Conservation (phyloP, 768 basidiomycete genomes). For the Lactarius hengduanensis region DNA sequence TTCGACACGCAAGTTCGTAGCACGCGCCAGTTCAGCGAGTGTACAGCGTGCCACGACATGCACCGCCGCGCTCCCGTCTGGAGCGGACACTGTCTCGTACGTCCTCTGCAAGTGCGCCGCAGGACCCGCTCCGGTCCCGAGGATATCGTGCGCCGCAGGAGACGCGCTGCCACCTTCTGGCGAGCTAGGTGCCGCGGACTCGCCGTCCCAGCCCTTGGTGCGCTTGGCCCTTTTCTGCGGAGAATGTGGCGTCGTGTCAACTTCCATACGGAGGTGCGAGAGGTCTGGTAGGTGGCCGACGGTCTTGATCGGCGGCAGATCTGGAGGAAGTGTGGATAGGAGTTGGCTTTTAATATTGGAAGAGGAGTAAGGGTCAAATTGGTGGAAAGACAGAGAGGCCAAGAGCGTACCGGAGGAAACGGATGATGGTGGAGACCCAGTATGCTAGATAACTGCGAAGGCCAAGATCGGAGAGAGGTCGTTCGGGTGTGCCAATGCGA, state of each 20-base stretch:
- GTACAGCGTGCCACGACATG: conserved; percentile 69
- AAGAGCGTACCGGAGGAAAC: conserved; percentile 69
- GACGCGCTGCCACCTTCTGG: conserved; percentile 21
- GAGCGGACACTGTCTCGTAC: conserved; percentile 55
- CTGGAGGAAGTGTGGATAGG: conserved; percentile 59
- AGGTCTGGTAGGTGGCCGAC: conserved; percentile 39
- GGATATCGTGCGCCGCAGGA: conserved; percentile 17
- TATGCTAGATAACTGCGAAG: conserved; percentile 86
- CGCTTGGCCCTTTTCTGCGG: conserved; percentile 23
- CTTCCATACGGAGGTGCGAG: conserved; percentile 24
- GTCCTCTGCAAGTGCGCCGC: conserved; percentile 43
- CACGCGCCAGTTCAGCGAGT: conserved; percentile 72
- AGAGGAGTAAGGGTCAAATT: conserved; percentile 7
- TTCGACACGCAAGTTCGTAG: conserved; percentile 78
- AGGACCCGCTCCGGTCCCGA: conserved; percentile 40
- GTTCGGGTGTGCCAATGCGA: conserved; percentile 88
- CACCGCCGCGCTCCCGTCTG: conserved; percentile 68
- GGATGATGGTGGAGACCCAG: conserved; percentile 81
- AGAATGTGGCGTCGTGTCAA: conserved; percentile 4
- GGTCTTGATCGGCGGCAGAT: conserved; percentile 46
- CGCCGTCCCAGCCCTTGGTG: conserved; percentile 74
- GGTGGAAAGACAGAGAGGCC: conserved; percentile 9
- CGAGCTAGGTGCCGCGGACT: conserved; percentile 43
- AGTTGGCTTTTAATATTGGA: conserved; percentile 44
- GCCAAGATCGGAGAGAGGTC: conserved; percentile 92